Conservation (phyloP, 169 alveolate species). For the Plasmodium sp. region DNA sequence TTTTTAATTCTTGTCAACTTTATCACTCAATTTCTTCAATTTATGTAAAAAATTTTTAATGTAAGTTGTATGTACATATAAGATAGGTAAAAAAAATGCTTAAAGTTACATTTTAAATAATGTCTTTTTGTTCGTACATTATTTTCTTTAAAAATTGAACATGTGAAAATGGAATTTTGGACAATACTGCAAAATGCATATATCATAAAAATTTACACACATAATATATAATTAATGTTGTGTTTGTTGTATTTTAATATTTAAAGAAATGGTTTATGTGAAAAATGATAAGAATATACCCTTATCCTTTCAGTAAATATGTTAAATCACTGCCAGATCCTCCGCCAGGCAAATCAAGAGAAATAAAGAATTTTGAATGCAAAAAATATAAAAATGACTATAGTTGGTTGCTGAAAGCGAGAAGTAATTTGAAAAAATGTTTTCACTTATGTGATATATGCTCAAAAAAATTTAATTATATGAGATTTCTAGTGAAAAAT, state of each 20-base stretch:
- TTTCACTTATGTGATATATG: conserved; percentile 43
- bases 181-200: neutral
- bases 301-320: conserved; percentile 67
- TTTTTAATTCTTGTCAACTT: neutral
- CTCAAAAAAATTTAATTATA: conserved; percentile 43
- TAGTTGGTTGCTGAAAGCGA: conserved; percentile 60
- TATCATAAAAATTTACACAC: neutral
- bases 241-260: conserved; percentile 28
- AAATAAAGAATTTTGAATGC: conserved; percentile 44
- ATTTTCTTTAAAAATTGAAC: conserved; percentile 22
- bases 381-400: conserved; percentile 57
- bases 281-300: conserved; percentile 71
- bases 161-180: conserved; percentile 8
- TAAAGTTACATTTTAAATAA: conserved; percentile 51
- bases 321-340: conserved; percentile 73
- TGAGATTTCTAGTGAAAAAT: conserved; percentile 46
- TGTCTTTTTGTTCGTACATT: neutral
- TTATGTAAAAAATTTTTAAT: neutral
- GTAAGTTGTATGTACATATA: neutral
- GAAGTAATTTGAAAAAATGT: conserved; percentile 59
- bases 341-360: conserved; percentile 69
- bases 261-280: conserved; percentile 26
- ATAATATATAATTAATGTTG: conserved; percentile 25
- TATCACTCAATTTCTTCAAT: conserved; percentile 1
- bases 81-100: conserved; percentile 22